These are phyloP conservation scores for Margaritispora aquatica DNA, from an alignment of 495 filamentous ascomycete genomes.

Conservation along the genomic window DNA sequence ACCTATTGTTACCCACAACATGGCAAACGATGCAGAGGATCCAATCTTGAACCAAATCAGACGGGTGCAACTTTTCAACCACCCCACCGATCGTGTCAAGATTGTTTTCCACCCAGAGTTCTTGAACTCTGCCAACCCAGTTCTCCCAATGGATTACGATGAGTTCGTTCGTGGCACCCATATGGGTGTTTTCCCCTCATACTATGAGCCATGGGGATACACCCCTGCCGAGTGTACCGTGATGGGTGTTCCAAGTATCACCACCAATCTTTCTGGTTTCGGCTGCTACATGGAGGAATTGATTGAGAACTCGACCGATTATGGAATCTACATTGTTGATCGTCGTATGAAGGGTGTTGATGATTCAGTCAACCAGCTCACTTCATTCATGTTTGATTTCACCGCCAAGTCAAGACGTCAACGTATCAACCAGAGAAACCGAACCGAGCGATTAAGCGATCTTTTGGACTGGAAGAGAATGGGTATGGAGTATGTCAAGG, in stretches of 20 bases:
- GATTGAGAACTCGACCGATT: conserved; percentile 95
- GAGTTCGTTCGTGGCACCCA: conserved; percentile 98
- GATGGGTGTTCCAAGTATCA: conserved; percentile 98
- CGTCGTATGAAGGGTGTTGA: conserved; percentile 93
- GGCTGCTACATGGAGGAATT: conserved; percentile 99
- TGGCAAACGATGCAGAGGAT: conserved; percentile 89
- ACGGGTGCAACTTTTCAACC: conserved; percentile 93
- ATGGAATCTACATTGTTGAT: conserved; percentile 98
- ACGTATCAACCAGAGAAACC: conserved; percentile 96
- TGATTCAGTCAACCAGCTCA: conserved; percentile 92
- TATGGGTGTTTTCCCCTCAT: conserved; percentile 90
- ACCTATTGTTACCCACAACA: conserved; percentile 99
- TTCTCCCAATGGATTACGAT: conserved; percentile 93
- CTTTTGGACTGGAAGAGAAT: conserved; percentile 98
- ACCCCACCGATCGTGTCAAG: conserved; percentile 91
- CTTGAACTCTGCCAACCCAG: conserved; percentile 89
- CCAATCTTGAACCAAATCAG: conserved; percentile 95
- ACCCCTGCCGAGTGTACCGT: conserved; percentile 98
- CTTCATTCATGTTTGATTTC: conserved; percentile 92
- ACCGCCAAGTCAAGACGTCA: conserved; percentile 89
- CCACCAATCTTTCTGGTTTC: conserved; percentile 95
- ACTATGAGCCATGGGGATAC: conserved; percentile 99
- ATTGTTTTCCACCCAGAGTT: conserved; percentile 98
- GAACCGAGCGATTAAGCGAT: conserved; percentile 93
- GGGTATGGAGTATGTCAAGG: conserved; percentile 99